Evolutionary conservation across 2,329 filamentous ascomycete species (phyloP), one percentile per base, ranked within the genome.

Genomic region (Colletotrichum zoysiae): DNA sequence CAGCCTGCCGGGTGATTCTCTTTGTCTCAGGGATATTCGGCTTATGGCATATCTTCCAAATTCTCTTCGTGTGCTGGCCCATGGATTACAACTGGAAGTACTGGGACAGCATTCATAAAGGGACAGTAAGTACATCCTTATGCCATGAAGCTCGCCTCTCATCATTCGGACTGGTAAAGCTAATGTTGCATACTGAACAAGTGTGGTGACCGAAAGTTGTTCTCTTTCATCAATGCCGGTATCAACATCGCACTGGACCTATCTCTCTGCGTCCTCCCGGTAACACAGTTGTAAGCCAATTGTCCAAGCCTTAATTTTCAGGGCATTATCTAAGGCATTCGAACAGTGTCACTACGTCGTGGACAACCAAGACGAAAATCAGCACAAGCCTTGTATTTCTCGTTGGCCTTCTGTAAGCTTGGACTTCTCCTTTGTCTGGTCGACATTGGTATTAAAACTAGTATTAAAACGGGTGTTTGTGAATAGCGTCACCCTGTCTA

Each of bases 241-340:
- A 30, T 59, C 56, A 59, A 59, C 23, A 59, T 59, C 12, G 56
- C 23, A 12, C 16, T 59, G n/a, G 56, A 59, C 14, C 3, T 44
- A n/a, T 3, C 6, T 30, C n/a, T 44, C n/a, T 59, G 18, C 38
- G 4, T 44, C 8, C 56, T 59, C 16, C 56, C 56, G 2, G 23
- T 59, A 8, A 59, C 56, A 2, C 56, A 59, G 14, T 44, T 59
- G 56, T 44, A 44, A 59, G 56, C 5, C 38, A 5, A 1, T 5
- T 3, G 14, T 30, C 6, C 18, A 7, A 7, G 6, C 1, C 5
- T 3, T 18, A 30, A 1, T 14, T 23, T 20, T 14, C 0, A 16
- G 8, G 12, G 11, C 1, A 57, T 5, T 5, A n/a, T 44, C 23
- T 44, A 18, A 30, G 16, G n/a, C 1, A 2, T 30, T 30, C 4